Percentiles rank a stretch among this genome's conserved stretches.
Conservation (phyloP, 179 eudicot genomes). For the Amaranthus tricolor region DNA sequence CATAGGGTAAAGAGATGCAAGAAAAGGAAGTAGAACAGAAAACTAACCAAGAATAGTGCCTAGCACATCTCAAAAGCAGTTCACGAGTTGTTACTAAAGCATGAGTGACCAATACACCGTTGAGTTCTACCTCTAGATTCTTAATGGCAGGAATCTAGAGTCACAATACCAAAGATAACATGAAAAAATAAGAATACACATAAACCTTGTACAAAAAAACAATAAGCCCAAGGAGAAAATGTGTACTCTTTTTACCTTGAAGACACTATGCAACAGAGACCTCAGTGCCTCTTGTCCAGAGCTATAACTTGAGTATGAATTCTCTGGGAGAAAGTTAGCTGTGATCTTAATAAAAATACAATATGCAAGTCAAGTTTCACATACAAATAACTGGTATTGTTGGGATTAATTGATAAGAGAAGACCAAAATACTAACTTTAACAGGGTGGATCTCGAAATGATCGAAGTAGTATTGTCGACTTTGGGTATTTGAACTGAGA, state of each 20-base stretch:
- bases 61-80: slow-evolving; percentile 81
- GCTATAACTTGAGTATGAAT: slow-evolving; percentile 74
- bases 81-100: slow-evolving; percentile 83
- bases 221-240: background rate
- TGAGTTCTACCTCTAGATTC: slow-evolving; percentile 80
- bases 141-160: slow-evolving; percentile 74
- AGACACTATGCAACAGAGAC: slow-evolving; percentile 84
- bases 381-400: slow-evolving; percentile 1
- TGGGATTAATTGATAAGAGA: slow-evolving; percentile 1
- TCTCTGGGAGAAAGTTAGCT: slow-evolving; percentile 96
- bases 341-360: slow-evolving; percentile 52
- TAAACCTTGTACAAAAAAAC: background rate
- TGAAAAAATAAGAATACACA: background rate
- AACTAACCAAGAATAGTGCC: slow-evolving; percentile 91
- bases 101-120: slow-evolving; percentile 92
- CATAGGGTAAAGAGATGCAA: slow-evolving; percentile 12
- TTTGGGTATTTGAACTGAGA: slow-evolving; percentile 62
- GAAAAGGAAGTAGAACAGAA: slow-evolving; percentile 10
- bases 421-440: slow-evolving; percentile 51
- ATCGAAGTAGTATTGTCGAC: slow-evolving; percentile 91
- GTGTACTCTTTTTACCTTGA: slow-evolving; percentile 48
- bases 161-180: slow-evolving; percentile 16
- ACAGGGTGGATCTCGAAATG: slow-evolving; percentile 98
- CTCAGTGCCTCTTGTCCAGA: slow-evolving; percentile 87
- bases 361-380: slow-evolving; percentile 23